A percentile compares a stretch with the other conserved stretches of the same genome.
These are phyloP conservation scores for Ophiostoma quercus DNA, from an alignment of 2,329 filamentous ascomycete species.

Conservation along the genomic window DNA sequence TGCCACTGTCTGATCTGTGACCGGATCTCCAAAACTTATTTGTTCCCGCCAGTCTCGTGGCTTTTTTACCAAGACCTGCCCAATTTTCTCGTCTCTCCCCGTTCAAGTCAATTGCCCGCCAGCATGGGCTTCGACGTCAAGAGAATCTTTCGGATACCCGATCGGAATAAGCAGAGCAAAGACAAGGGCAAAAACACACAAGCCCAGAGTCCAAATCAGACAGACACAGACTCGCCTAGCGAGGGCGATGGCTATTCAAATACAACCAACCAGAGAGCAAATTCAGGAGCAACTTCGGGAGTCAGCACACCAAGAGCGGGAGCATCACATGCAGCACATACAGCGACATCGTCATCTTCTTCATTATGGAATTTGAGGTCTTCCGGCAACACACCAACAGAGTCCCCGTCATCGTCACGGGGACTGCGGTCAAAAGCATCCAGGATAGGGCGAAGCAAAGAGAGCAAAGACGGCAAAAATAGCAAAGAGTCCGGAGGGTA, in stretches of 20 bases:
- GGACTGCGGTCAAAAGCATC: slow-evolving; percentile 23
- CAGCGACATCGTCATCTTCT: neutral
- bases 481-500: slow-evolving; percentile 24
- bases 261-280: neutral
- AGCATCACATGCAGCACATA: neutral
- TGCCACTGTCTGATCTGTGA: neutral
- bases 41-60: neutral
- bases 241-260: slow-evolving; percentile 18
- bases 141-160: slow-evolving; percentile 24
- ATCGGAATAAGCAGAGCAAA: slow-evolving; percentile 19
- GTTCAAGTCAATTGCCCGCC: neutral
- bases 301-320: neutral
- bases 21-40: neutral
- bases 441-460: slow-evolving; percentile 18
- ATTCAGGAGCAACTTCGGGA: neutral
- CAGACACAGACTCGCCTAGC: slow-evolving; percentile 23
- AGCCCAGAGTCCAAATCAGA: slow-evolving; percentile 12
- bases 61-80: neutral
- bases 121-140: slow-evolving; percentile 27
- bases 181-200: slow-evolving; percentile 1
- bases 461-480: slow-evolving; percentile 12
- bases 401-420: neutral
- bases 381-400: neutral
- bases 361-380: slow-evolving; percentile 9
- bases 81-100: neutral